Percentiles rank a stretch among this genome's conserved stretches.
phyloP scores from a whole-genome alignment of 805 yeast species.

The Ogataea siamensis region DNA sequence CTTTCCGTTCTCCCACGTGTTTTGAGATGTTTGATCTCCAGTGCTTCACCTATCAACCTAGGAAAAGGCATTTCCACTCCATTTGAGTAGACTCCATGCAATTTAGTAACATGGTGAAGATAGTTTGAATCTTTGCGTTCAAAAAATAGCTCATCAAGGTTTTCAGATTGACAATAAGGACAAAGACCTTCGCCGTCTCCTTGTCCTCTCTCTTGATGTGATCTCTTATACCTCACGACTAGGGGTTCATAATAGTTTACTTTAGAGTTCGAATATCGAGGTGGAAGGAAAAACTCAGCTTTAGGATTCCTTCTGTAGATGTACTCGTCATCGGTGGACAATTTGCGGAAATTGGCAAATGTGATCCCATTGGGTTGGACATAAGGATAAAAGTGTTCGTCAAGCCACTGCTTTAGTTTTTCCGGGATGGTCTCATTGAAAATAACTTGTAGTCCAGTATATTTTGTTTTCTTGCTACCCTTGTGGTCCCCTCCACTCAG shows the following conservation, averaged over 20 bases:
- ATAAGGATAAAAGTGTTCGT: constrained; percentile 18
- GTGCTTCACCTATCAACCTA: constrained; percentile 20
- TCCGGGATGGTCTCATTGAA: constrained; percentile 16
- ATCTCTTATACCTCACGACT: constrained; percentile 23
- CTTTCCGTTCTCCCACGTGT: constrained; percentile 19
- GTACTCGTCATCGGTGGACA: constrained; percentile 15
- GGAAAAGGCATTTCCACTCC: constrained; percentile 33
- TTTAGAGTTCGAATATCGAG: constrained; percentile 16
- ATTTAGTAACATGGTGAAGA: constrained; percentile 33
- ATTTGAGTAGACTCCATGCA: constrained; percentile 34
- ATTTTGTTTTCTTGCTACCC: constrained; percentile 14
- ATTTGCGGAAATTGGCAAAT: constrained; percentile 15
- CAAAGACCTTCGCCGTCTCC: constrained; percentile 31
- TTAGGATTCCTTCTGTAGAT: constrained; percentile 19
- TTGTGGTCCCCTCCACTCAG: constrained; percentile 9
- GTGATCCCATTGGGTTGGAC: constrained; percentile 22
- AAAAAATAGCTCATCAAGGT: constrained; percentile 21
- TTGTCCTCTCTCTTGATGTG: constrained; percentile 14
- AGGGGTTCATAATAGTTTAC: constrained; percentile 26
- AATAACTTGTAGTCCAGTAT: constrained; percentile 9
- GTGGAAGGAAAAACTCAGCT: constrained; percentile 16
- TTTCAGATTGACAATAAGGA: constrained; percentile 29
- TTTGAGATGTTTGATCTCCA: constrained; percentile 18
- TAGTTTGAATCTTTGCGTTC: constrained; percentile 29
- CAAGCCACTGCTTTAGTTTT: constrained; percentile 14